A percentile compares a stretch with the other conserved stretches of the same genome.
These are phyloP conservation scores for Curvularia hawaiiensis DNA, from an alignment of 2,329 filamentous ascomycete genomes.

Conservation along the genomic window DNA sequence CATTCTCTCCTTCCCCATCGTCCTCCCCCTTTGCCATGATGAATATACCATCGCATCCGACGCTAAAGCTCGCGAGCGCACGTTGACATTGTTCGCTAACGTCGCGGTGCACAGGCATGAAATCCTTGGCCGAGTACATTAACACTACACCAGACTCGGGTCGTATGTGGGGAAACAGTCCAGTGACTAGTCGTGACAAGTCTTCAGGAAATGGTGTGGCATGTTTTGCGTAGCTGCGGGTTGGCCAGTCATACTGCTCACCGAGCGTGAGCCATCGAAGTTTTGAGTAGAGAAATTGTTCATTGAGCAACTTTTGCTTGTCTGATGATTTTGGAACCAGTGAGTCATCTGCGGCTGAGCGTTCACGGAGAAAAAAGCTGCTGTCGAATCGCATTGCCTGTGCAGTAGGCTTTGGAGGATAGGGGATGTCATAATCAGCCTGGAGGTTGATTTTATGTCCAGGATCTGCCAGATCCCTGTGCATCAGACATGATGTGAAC, in stretches of 20 bases:
- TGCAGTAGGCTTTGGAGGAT: conserved; percentile 52
- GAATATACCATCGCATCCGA: conserved; percentile 91
- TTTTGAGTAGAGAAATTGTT: conserved; percentile 76
- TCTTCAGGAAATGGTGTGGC: conserved; percentile 79
- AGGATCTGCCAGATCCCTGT: conserved; percentile 75
- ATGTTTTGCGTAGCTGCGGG: conserved; percentile 74
- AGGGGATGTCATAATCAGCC: conserved; percentile 75
- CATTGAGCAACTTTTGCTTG: conserved; percentile 74
- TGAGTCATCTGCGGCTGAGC: conserved; percentile 30
- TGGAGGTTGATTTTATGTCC: conserved; percentile 86
- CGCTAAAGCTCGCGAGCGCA: conserved; percentile 82
- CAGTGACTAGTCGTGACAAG: conserved; percentile 69
- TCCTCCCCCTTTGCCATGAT: conserved; percentile 64
- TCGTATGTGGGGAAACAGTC: conserved; percentile 77
- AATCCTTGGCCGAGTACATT: conserved; percentile 88
- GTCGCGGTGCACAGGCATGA: conserved; percentile 90
- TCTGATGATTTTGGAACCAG: conserved; percentile 67
- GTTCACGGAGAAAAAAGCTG: conserved; percentile 43
- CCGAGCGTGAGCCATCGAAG: conserved; percentile 95
- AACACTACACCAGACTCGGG: conserved; percentile 94
- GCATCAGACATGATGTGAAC: conserved; percentile 76
- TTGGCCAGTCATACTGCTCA: conserved; percentile 96
- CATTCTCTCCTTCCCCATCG: conserved; percentile 35
- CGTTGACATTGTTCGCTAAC: conserved; percentile 86
- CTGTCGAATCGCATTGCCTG: conserved; percentile 31